Percentiles rank a stretch among this genome's conserved stretches.
Conservation (phyloP, 495 filamentous ascomycete species). For the Neurospora sp. region DNA sequence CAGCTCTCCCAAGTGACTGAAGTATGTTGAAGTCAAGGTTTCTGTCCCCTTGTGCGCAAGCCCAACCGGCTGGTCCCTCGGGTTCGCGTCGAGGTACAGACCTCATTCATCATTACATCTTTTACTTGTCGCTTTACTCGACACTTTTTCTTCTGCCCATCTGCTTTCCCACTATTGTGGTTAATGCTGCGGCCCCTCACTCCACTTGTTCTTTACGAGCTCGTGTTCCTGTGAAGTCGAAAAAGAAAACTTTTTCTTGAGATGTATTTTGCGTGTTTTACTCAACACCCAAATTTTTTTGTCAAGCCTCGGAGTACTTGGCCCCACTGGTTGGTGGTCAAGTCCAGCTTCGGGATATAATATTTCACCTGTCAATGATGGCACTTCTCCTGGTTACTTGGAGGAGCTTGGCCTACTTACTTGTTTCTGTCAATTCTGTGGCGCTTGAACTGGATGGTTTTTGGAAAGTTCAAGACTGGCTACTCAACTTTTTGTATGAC, state of each 20-base stretch:
- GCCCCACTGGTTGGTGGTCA: not conserved
- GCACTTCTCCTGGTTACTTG: not conserved
- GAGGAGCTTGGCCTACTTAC: not conserved
- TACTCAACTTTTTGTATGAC: not conserved
- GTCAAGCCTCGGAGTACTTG: not conserved
- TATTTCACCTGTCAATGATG: not conserved
- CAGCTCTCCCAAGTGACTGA: not conserved
- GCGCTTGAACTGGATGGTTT: not conserved
- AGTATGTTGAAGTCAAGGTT: not conserved
- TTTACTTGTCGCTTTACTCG: not conserved
- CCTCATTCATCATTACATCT: not conserved
- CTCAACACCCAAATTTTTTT: not conserved
- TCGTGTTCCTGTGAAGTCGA: not conserved
- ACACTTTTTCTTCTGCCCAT: not conserved
- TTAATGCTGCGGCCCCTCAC: conserved; percentile 8
- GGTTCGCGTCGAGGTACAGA: not conserved
- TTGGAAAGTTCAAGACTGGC: not conserved
- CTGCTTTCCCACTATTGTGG: not conserved
- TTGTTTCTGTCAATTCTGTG: not conserved
- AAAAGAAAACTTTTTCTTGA: not conserved
- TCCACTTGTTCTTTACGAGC: not conserved
- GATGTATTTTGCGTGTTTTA: not conserved
- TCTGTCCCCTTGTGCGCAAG: not conserved
- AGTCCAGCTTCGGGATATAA: conserved; percentile 6
- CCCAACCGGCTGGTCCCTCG: not conserved